These are phyloP conservation scores for Colletotrichum incanum DNA, from an alignment of 2,329 filamentous ascomycete species.

Conservation along the genomic window DNA sequence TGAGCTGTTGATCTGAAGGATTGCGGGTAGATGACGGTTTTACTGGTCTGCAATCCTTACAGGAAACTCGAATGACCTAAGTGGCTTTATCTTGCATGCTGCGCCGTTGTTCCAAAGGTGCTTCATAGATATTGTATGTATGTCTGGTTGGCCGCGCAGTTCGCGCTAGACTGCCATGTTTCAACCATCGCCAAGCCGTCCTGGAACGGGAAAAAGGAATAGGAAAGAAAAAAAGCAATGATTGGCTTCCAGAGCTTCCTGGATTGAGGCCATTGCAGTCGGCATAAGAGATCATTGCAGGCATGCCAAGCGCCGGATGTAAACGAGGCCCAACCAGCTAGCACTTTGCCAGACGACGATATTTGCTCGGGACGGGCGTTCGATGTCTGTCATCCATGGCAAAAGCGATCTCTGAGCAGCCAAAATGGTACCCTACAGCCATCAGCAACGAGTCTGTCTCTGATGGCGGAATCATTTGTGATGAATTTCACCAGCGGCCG, in stretches of 20 bases:
- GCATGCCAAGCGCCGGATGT: conserved; percentile 1
- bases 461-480: neutral
- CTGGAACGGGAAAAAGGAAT: conserved; percentile 1
- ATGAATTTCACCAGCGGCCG: neutral
- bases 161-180: conserved; percentile 30
- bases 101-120: conserved; percentile 27
- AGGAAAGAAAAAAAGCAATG: conserved; percentile 12
- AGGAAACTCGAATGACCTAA: neutral
- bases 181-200: conserved; percentile 24
- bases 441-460: too few species aligned
- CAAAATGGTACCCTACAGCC: neutral
- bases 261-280: neutral
- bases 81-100: conserved; percentile 25
- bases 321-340: neutral
- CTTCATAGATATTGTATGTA: conserved; percentile 26
- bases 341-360: neutral
- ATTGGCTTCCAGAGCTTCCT: conserved; percentile 1
- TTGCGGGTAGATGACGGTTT: neutral
- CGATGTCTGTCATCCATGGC: neutral
- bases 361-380: neutral
- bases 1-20: neutral
- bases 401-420: neutral
- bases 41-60: neutral
- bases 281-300: conserved; percentile 22
- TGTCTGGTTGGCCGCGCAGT: conserved; percentile 10